Base-by-base conservation (phyloP, 2,329 filamentous ascomycete species). In the Fusarium sp. region DNA sequence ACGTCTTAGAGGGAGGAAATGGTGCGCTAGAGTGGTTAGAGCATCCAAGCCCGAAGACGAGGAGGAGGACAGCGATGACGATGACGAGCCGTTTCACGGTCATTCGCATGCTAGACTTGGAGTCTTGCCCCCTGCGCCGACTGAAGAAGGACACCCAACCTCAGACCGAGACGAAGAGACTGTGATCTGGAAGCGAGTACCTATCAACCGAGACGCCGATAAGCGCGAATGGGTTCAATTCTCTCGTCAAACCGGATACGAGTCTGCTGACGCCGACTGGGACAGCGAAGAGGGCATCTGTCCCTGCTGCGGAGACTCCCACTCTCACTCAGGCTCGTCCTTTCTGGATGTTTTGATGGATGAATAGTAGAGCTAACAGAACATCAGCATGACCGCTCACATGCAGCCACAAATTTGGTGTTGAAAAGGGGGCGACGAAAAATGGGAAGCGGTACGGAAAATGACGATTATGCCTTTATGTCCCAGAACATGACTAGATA, bases 151-250 rank as follows among this genome's bases (percentile, higher is more conserved):
- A 4, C 80, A 84, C 20, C 85, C 85, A 5, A 62, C 72, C 30
- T 84, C 83, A 4, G 73, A 65, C 23, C 82, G 76, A 62, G 75
- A 79, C n/a, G 80, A 82, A 20, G 81, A 83, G 14, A 77, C 78
- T 27, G 82, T 85, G 5, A 81, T 87, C 21, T 88, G 85, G 84
- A 87, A 86, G 72, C 81, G 78, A 14, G 81, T 87, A 1, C 86
- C 85, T 2, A 48, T 78, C 6, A 76, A 75, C 20, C 80, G 83
- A 20, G 82, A 83, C 58, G 70, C 66, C 0, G 72, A 78, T 16
- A 75, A 81, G 32, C 84, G 85, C 23, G 73, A 77, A n/a, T 88
- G 85, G 85, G 76, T 80, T 18, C 79, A 86, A 37, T 88, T 87
- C 68, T 82, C 78, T 51, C 77, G 81, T 32, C 76, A 69, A 50